These are phyloP conservation scores for Perkinsus marinus DNA, from an alignment of 169 alveolate genomes.

Conservation along the genomic window DNA sequence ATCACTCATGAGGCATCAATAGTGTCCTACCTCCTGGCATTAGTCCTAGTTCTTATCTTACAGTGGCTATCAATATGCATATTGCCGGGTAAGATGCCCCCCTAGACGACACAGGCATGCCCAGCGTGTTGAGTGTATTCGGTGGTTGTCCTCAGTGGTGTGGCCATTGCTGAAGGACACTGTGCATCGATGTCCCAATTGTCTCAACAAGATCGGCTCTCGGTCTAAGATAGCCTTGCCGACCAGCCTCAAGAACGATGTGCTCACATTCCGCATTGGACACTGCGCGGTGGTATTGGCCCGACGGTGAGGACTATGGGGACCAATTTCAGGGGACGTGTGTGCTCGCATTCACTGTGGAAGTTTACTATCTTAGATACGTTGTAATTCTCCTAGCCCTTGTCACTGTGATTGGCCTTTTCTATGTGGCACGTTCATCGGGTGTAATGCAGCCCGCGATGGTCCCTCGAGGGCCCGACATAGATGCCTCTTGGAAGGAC, in stretches of 20 bases:
- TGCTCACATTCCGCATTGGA: constrained; percentile 21
- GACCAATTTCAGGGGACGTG: too few relatives aligned
- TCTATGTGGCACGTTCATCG: neutral
- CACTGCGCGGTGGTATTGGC: constrained; percentile 27
- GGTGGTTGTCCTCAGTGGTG: neutral
- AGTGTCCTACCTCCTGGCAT: constrained; percentile 17
- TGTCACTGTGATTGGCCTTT: neutral
- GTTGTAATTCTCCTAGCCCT: constrained; percentile 10
- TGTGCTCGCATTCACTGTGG: too few relatives aligned
- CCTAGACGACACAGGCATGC: too few relatives aligned
- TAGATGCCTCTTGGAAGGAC: constrained; percentile 22
- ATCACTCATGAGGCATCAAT: constrained; percentile 19
- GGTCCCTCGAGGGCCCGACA: constrained; percentile 22
- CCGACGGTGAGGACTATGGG: too few relatives aligned
- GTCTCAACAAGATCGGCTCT: constrained; percentile 19
- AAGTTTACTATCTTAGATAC: neutral
- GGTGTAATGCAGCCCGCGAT: neutral
- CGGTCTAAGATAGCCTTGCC: constrained; percentile 19
- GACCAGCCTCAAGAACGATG: constrained; percentile 16
- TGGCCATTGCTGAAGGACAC: constrained; percentile 31
- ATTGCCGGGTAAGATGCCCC: constrained; percentile 3
- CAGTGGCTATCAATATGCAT: constrained; percentile 22
- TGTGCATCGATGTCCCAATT: constrained; percentile 27
- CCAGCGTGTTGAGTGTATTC: too few relatives aligned
- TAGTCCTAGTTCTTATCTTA: constrained; percentile 5